Percentiles rank a stretch among this genome's conserved stretches.
Conservation (phyloP, 306 rosid species). For the Bauhinia variegata region DNA sequence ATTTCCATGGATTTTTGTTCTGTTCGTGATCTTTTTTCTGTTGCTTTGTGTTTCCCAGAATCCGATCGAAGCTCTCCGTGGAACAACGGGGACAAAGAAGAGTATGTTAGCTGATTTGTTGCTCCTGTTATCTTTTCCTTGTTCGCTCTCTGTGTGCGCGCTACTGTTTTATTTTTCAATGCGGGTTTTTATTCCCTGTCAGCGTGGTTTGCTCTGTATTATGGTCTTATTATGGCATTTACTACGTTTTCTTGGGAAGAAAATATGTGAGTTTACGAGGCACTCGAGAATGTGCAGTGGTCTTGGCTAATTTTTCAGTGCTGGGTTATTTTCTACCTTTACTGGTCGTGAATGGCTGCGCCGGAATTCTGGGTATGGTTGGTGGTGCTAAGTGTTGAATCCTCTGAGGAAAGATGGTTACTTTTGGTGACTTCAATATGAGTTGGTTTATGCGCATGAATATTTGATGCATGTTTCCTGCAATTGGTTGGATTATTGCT, state of each 20-base stretch:
- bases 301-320: conserved; percentile 6
- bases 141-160: conserved; percentile 25
- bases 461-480: conserved; percentile 7
- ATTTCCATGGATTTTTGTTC: conserved; percentile 19
- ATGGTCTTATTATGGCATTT: conserved; percentile 23
- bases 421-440: conserved; percentile 30
- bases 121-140: conserved; percentile 22
- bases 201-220: conserved; percentile 33
- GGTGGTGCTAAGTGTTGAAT: conserved; percentile 35
- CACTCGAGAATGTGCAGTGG: conserved; percentile 20
- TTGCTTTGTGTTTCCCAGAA: conserved; percentile 44
- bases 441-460: conserved; percentile 37
- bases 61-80: conserved; percentile 66
- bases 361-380: conserved; percentile 7
- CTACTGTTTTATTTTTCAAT: conserved; percentile 43
- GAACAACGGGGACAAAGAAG: conserved; percentile 49
- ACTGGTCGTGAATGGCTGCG: conserved; percentile 3
- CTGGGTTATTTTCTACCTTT: conserved; percentile 18
- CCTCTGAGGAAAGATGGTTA: conserved; percentile 6
- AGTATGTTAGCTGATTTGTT: conserved; percentile 51
- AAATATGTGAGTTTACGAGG: conserved; percentile 20
- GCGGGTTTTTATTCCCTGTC: conserved; percentile 45
- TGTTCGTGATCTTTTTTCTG: conserved; percentile 36
- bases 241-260: conserved; percentile 19
- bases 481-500: conserved; percentile 1